These are phyloP conservation scores for Zostera marina DNA, from an alignment of 116 monocot species.

Conservation along the genomic window DNA sequence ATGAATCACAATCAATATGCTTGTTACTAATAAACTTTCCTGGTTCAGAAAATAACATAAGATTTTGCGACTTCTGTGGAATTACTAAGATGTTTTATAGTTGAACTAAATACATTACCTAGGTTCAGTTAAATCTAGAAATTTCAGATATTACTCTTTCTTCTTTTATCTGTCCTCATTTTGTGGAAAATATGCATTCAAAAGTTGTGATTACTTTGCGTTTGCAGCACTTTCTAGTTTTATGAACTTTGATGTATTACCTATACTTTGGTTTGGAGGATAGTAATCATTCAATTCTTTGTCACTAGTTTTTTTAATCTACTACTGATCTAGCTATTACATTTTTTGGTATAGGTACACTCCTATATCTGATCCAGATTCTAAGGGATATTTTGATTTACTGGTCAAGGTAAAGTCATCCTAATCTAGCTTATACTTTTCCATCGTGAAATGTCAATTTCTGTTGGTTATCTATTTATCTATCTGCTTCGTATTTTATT, in stretches of 20 bases:
- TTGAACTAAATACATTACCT: background rate
- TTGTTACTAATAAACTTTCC: background rate
- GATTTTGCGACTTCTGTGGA: background rate
- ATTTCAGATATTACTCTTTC: too few species aligned
- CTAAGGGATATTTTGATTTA: conserved; percentile 89
- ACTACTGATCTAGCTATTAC: background rate
- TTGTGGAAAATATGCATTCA: too few species aligned
- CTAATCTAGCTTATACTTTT: background rate
- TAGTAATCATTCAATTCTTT: background rate
- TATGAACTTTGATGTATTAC: background rate
- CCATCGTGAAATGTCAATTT: background rate
- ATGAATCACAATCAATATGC: background rate
- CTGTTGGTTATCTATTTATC: too few species aligned
- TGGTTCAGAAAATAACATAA: background rate
- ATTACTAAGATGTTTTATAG: background rate
- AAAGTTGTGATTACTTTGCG: too few species aligned
- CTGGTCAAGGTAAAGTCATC: conserved; percentile 60
- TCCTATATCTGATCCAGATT: conserved; percentile 86
- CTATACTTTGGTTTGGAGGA: background rate
- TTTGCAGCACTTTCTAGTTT: background rate
- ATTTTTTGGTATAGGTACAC: conserved; percentile 44
- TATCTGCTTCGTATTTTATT: too few species aligned
- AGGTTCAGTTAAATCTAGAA: too few species aligned
- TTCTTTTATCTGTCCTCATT: too few species aligned
- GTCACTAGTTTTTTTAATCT: background rate